Conservation (phyloP, 257 asterid species). For the Handroanthus guayacan region DNA sequence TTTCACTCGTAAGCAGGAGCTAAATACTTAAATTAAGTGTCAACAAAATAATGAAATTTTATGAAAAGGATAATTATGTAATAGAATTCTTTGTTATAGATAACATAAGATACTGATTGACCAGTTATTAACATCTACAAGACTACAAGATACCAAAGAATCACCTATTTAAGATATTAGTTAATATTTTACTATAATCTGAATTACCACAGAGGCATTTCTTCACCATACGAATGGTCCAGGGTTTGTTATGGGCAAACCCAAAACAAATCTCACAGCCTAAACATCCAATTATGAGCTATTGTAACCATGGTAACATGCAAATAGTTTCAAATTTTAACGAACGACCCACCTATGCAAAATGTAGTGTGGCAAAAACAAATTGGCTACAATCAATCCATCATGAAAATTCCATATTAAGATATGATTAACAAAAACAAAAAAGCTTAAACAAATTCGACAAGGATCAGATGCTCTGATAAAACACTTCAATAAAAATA, state of each 20-base stretch:
- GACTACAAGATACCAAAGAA: too few species aligned
- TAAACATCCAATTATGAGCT: background rate
- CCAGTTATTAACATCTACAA: too few species aligned
- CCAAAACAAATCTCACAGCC: background rate
- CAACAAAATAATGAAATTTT: too few species aligned
- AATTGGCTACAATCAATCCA: background rate
- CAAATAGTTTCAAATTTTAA: background rate
- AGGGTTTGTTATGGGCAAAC: background rate
- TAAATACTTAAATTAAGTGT: too few species aligned
- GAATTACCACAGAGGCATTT: too few species aligned
- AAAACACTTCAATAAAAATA: background rate
- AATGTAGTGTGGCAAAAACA: background rate
- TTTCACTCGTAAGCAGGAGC: too few species aligned
- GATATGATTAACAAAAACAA: background rate
- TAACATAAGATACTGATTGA: too few species aligned
- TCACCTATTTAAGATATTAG: too few species aligned
- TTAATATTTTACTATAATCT: too few species aligned
- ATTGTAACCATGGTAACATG: background rate
- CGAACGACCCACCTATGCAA: background rate
- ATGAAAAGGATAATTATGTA: too few species aligned
- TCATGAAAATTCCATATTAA: too few species aligned
- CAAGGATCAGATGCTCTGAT: background rate
- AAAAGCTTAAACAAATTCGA: background rate
- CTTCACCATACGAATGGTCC: background rate
- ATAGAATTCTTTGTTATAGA: too few species aligned